A percentile compares a stretch with the other conserved stretches of the same genome.
Conservation (phyloP, 2,329 filamentous ascomycete genomes). For the Cercospora nicotianae region DNA sequence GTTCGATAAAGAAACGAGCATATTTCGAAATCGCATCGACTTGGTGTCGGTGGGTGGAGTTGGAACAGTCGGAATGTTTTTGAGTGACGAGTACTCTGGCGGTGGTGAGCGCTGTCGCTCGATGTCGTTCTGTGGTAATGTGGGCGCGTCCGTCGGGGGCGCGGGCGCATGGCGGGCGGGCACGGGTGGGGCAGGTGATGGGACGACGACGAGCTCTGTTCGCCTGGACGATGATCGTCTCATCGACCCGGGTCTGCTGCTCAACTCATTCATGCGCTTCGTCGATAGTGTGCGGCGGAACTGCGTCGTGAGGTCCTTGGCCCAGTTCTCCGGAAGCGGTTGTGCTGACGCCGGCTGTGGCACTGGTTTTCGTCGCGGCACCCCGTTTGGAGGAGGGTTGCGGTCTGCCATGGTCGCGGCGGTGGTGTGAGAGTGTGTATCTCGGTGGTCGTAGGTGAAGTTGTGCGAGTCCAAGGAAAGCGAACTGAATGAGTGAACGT, state of each 20-base stretch:
- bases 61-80: constrained; percentile 69
- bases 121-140: constrained; percentile 29
- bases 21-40: constrained; percentile 59
- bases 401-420: constrained; percentile 32
- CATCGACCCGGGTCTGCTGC: constrained; percentile 40
- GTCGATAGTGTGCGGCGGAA: constrained; percentile 86
- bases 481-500: not conserved
- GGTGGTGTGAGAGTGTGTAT: not conserved
- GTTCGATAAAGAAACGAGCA: constrained; percentile 79
- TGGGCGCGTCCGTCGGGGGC: constrained; percentile 33
- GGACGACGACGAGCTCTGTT: constrained; percentile 37
- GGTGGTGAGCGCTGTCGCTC: constrained; percentile 42
- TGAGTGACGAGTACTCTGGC: constrained; percentile 62
- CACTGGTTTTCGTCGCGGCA: constrained; percentile 37
- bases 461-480: not conserved
- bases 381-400: constrained; percentile 28
- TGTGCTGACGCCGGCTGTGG: constrained; percentile 25
- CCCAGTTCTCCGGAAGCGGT: constrained; percentile 62
- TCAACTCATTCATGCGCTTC: constrained; percentile 80
- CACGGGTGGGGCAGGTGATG: constrained; percentile 19
- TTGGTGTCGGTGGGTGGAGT: constrained; percentile 63
- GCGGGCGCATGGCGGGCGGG: constrained; percentile 22
- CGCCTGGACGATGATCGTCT: constrained; percentile 60
- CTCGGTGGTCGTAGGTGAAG: not conserved
- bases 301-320: constrained; percentile 73